phyloP scores from a whole-genome alignment of 2,329 filamentous ascomycete genomes.

The Colletotrichum coccodes region DNA sequence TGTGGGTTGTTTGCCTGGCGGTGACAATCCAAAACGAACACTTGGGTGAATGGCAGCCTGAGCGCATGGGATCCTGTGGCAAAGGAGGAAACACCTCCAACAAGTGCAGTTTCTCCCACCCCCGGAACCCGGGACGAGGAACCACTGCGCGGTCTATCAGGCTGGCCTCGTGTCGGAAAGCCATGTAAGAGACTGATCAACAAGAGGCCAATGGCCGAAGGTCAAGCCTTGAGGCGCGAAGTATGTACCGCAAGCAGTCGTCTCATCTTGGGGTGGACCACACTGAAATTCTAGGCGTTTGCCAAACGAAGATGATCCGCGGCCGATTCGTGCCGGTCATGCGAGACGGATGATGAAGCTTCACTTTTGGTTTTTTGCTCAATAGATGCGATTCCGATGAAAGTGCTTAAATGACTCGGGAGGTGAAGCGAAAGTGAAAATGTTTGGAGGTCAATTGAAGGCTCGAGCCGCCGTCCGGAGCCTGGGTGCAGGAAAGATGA shows the following conservation, averaged over 20 bases:
- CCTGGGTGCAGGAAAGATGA: slow-evolving; percentile 16
- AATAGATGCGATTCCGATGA: slow-evolving; percentile 16
- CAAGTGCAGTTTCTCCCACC: slow-evolving; percentile 22
- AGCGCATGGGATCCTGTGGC: slow-evolving; percentile 23
- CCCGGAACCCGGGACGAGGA: not conserved
- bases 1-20: slow-evolving; percentile 20
- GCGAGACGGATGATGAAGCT: slow-evolving; percentile 18
- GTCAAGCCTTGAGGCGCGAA: slow-evolving; percentile 20
- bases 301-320: not conserved
- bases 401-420: slow-evolving; percentile 17
- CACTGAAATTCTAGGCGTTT: slow-evolving; percentile 17
- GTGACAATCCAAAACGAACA: slow-evolving; percentile 29
- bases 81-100: slow-evolving; percentile 19
- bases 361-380: not conserved
- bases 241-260: not conserved
- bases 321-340: slow-evolving; percentile 23
- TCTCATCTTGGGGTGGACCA: not conserved
- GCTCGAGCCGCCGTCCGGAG: slow-evolving; percentile 29
- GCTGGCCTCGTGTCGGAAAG: not conserved
- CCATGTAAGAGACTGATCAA: slow-evolving; percentile 4
- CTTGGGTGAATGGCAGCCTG: slow-evolving; percentile 29
- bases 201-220: slow-evolving; percentile 21
- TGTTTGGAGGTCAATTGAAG: slow-evolving; percentile 33
- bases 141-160: not conserved
- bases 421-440: not conserved